A percentile compares a stretch with the other conserved stretches of the same genome.
phyloP scores from a whole-genome alignment of 1,284 basidiomycete genomes.

The Ceratobasidium sp. region DNA sequence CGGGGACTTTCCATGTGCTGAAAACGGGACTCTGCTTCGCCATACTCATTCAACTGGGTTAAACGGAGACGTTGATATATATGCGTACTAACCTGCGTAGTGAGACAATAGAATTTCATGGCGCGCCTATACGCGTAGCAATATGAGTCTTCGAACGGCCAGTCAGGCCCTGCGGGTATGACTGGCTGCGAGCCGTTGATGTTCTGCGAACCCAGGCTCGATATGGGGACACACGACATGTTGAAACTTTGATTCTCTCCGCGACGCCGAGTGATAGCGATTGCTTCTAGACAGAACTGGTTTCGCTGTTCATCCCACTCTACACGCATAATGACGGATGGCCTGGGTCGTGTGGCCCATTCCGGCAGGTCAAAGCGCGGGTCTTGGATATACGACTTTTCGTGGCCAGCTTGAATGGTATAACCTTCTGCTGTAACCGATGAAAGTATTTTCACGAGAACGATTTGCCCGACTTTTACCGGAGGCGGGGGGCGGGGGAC shows the following conservation, averaged over 20 bases:
- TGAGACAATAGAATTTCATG: neutral
- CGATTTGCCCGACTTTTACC: neutral
- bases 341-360: neutral
- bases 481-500: neutral
- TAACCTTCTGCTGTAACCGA: neutral
- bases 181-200: too few species aligned
- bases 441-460: neutral
- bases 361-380: neutral
- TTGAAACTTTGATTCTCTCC: neutral
- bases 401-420: neutral
- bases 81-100: slow-evolving; percentile 3
- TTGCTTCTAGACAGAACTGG: neutral
- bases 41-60: neutral
- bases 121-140: neutral
- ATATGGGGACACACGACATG: neutral
- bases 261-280: neutral
- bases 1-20: neutral
- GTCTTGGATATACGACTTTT: neutral
- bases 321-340: neutral
- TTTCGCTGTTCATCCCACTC: neutral
- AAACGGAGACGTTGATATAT: neutral
- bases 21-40: neutral
- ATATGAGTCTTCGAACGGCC: slow-evolving; percentile 4
- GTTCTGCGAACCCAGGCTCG: too few species aligned
- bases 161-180: neutral